Evolutionary conservation across 352 stramenopile species (phyloP), one percentile per base, ranked within the genome.

Genomic region (Phytophthora constricta): DNA sequence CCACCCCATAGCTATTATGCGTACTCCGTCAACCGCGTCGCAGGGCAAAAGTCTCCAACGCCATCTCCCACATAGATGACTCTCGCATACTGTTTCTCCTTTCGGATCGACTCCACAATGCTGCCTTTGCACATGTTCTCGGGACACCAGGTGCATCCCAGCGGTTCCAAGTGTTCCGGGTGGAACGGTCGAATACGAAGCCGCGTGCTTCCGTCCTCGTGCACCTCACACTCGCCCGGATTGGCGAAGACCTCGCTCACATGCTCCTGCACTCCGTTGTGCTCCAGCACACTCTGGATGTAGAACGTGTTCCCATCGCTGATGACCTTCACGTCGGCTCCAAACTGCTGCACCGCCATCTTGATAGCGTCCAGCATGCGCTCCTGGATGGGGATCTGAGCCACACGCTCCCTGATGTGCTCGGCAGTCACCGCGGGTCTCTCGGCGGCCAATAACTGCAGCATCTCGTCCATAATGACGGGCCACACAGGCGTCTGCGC

Each of bases 51-150:
- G 55, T 91, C 80, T 7, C 59, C 75, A n/a, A 57, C 65, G 7
- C 73, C 80, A 34, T 80, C 77, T 43, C 83, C 79, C 10, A 91
- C 68, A 51, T 84, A 91, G n/a, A 91, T 27, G 19, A 91, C 76
- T 27, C 68, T 59, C 0, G 78, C 59, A 50, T 70, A 84, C 43
- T 47, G 26, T 37, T 72, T 52, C 10, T 76, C 51, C 14, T 70
- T 52, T 33, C 72, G 65, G 17, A 84, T 62, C 11, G 65, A 46
- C 20, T 87, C 55, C 25, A 91, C 9, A n/a, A 88, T 77, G 3
- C 37, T 31, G 1, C 82, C 84, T 69, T 89, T 92, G 79, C 84
- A 92, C 77, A 90, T 76, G 50, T 87, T 87, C 22, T 50, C 20
- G 22, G 77, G 76, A 50, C 84, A 92, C 19, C 61, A 59, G 0